These are phyloP conservation scores for Leccinum imitatum DNA, from an alignment of 768 basidiomycete species.

Conservation along the genomic window DNA sequence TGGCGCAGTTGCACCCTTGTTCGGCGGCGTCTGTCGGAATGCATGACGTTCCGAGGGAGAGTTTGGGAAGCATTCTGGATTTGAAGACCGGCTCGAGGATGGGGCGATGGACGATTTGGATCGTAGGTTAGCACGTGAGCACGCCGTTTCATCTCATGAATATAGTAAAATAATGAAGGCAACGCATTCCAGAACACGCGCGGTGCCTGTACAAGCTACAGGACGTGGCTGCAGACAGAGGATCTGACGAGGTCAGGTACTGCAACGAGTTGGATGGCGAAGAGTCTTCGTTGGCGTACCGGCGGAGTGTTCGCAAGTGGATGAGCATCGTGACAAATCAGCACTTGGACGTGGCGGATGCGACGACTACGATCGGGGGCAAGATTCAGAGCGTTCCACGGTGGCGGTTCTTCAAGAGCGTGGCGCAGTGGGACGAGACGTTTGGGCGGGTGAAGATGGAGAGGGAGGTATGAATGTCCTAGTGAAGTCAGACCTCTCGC, in stretches of 20 bases:
- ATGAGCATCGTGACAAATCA: slow-evolving; percentile 71
- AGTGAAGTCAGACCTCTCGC: slow-evolving; percentile 18
- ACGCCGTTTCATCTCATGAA: background rate
- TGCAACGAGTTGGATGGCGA: slow-evolving; percentile 45
- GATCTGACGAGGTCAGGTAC: slow-evolving; percentile 42
- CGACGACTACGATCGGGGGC: slow-evolving; percentile 5
- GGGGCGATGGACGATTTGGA: slow-evolving; percentile 54
- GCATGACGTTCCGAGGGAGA: slow-evolving; percentile 78
- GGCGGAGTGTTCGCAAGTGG: slow-evolving; percentile 44
- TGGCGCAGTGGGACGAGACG: slow-evolving; percentile 36
- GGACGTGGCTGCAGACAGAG: slow-evolving; percentile 40
- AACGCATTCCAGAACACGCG: slow-evolving; percentile 42
- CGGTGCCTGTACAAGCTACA: slow-evolving; percentile 62
- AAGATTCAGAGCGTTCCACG: slow-evolving; percentile 26
- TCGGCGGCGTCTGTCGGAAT: too few species aligned
- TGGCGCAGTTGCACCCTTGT: too few species aligned
- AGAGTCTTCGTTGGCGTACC: slow-evolving; percentile 32
- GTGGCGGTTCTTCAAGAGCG: slow-evolving; percentile 61
- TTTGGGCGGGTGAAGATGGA: slow-evolving; percentile 25
- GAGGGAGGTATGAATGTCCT: slow-evolving; percentile 14
- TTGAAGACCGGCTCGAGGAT: slow-evolving; percentile 40
- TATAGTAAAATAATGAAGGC: too few species aligned
- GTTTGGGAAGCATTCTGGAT: slow-evolving; percentile 62
- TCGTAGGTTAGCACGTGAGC: slow-evolving; percentile 60
- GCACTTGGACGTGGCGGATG: slow-evolving; percentile 46